These are phyloP conservation scores for Trichoderma asperellum DNA, from an alignment of 2,329 filamentous ascomycete genomes.

Conservation along the genomic window DNA sequence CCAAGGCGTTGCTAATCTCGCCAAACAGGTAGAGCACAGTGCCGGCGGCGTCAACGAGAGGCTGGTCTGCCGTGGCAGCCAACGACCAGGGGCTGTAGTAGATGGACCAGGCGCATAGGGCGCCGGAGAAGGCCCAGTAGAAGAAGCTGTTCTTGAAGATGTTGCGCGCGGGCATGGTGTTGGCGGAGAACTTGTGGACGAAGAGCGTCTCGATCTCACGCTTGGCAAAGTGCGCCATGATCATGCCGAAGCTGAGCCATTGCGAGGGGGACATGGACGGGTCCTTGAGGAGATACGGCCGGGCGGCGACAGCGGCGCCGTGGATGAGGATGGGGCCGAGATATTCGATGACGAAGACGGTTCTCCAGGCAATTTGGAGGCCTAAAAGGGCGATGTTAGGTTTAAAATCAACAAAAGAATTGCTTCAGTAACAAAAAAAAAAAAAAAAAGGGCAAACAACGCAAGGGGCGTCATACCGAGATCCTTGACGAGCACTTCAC, in stretches of 20 bases:
- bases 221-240: constrained; percentile 87
- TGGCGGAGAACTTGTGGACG: constrained; percentile 91
- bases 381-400: constrained; percentile 55
- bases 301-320: constrained; percentile 70
- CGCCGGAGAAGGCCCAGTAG: constrained; percentile 86
- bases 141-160: constrained; percentile 94
- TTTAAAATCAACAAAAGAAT: background rate
- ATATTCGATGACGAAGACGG: constrained; percentile 95
- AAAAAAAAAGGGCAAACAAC: no score
- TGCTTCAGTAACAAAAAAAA: no score
- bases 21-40: constrained; percentile 74
- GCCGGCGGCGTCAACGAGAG: constrained; percentile 65
- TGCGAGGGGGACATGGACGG: constrained; percentile 66
- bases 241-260: constrained; percentile 71
- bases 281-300: constrained; percentile 63
- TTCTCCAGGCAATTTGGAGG: constrained; percentile 86
- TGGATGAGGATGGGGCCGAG: constrained; percentile 89
- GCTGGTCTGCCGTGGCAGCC: constrained; percentile 58
- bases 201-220: constrained; percentile 94
- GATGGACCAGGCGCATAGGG: constrained; percentile 81
- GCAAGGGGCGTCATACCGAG: constrained; percentile 63
- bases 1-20: constrained; percentile 77
- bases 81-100: constrained; percentile 73
- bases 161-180: constrained; percentile 89
- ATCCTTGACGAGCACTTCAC: constrained; percentile 84